phyloP scores from a whole-genome alignment of 352 stramenopile species.

The Globisporangium paddicum region DNA sequence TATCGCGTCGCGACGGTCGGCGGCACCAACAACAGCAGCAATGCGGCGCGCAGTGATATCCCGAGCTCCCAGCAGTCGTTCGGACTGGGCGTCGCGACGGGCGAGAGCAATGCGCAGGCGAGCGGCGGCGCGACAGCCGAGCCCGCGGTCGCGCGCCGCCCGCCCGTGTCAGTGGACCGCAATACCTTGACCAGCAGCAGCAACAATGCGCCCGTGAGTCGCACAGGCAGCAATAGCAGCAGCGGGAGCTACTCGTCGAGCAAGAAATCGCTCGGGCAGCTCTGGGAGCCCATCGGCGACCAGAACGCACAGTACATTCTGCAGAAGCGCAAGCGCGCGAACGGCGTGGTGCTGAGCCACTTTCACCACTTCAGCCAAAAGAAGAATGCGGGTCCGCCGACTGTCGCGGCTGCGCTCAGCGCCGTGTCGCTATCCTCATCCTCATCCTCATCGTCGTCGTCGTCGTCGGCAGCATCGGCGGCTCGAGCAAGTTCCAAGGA shows the following conservation, averaged over 20 bases:
- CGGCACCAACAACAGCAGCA: neutral
- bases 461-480: neutral
- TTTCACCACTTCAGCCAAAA: conserved; percentile 56
- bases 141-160: neutral
- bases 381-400: too few relatives aligned
- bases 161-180: neutral
- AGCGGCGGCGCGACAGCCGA: neutral
- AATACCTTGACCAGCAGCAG: neutral
- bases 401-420: too few relatives aligned
- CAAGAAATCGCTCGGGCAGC: conserved; percentile 45
- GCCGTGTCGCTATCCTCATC: neutral
- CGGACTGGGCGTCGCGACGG: conserved; percentile 19
- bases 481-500: conserved; percentile 19
- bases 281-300: conserved; percentile 69
- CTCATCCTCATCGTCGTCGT: neutral
- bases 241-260: conserved; percentile 12
- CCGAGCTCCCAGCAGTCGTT: conserved; percentile 24
- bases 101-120: conserved; percentile 1
- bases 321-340: conserved; percentile 34
- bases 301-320: conserved; percentile 72
- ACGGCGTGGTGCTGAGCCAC: conserved; percentile 42
- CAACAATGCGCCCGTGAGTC: neutral
- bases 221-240: conserved; percentile 1
- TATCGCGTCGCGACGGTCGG: conserved; percentile 57
- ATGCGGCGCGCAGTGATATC: conserved; percentile 17